phyloP scores from a whole-genome alignment of 1,284 basidiomycete genomes.

The Ganoderma multipileum region DNA sequence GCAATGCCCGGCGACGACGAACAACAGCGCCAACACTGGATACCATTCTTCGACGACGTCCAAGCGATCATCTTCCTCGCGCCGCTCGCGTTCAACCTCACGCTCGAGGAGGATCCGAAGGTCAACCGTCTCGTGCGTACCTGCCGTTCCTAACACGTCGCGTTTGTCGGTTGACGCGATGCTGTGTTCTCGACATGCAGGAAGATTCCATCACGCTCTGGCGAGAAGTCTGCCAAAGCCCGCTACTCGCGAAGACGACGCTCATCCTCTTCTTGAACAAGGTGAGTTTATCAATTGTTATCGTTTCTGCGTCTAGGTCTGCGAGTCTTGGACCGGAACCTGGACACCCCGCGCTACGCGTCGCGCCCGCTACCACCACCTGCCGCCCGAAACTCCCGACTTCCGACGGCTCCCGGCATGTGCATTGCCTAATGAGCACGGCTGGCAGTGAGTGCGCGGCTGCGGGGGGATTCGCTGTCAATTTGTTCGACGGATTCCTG shows the following conservation, averaged over 20 bases:
- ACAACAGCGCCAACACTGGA: slow-evolving; percentile 69
- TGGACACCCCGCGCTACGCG: not conserved
- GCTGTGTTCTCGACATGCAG: slow-evolving; percentile 17
- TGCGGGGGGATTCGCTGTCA: not conserved
- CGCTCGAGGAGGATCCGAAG: slow-evolving; percentile 62
- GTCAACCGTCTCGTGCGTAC: slow-evolving; percentile 58
- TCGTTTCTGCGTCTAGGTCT: not conserved
- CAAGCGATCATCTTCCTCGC: slow-evolving; percentile 58
- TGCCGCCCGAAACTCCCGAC: not conserved
- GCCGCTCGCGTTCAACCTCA: slow-evolving; percentile 65
- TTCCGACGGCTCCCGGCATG: not conserved
- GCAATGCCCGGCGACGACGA: not conserved
- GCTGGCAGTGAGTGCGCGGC: not conserved
- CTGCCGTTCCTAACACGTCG: not conserved
- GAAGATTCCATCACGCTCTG: slow-evolving; percentile 67
- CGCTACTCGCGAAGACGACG: slow-evolving; percentile 59
- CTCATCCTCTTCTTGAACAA: slow-evolving; percentile 75
- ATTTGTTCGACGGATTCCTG: not conserved
- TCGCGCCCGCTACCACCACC: not conserved
- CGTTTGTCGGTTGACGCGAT: not conserved
- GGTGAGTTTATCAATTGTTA: slow-evolving; percentile 40
- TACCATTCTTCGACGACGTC: slow-evolving; percentile 67
- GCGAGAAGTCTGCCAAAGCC: slow-evolving; percentile 63
- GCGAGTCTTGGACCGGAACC: not conserved
- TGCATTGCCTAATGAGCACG: not conserved